Evolutionary conservation across 768 basidiomycete species (phyloP).

Genomic region (Leccinum obscurum): DNA sequence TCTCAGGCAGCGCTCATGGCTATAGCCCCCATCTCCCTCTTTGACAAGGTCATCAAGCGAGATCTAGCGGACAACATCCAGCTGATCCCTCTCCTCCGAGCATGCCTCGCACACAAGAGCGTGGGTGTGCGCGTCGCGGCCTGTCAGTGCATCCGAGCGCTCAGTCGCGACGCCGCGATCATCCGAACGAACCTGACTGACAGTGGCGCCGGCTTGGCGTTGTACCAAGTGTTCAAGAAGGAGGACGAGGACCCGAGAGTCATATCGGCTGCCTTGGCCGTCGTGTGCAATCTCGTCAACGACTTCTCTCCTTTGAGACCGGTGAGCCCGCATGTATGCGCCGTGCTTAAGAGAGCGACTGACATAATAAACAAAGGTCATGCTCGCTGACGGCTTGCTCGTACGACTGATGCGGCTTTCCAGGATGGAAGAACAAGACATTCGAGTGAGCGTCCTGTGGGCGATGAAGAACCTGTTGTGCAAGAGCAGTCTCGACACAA

Average conservation of each 20-base stretch:
- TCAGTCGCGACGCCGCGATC: constrained; percentile 77
- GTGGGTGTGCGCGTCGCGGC: constrained; percentile 83
- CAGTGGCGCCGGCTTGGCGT: constrained; percentile 68
- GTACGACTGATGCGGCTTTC: constrained; percentile 62
- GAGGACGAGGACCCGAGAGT: constrained; percentile 70
- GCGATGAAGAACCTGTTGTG: constrained; percentile 81
- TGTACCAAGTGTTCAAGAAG: constrained; percentile 60
- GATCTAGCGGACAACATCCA: constrained; percentile 59
- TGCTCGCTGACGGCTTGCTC: constrained; percentile 69
- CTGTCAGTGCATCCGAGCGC: constrained; percentile 80
- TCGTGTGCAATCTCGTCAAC: constrained; percentile 82
- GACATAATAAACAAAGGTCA: constrained; percentile 42
- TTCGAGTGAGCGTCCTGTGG: constrained; percentile 79
- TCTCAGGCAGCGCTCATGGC: constrained; percentile 69
- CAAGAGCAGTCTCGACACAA: constrained; percentile 59
- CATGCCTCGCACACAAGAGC: constrained; percentile 57
- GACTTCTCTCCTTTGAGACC: constrained; percentile 80
- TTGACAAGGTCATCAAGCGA: constrained; percentile 70
- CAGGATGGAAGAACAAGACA: constrained; percentile 48
- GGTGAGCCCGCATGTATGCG: constrained; percentile 37
- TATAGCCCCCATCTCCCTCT: constrained; percentile 70
- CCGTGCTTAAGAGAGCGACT: constrained; percentile 3
- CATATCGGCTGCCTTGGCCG: constrained; percentile 65
- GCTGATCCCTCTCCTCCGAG: constrained; percentile 54
- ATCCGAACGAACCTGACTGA: constrained; percentile 86